Evolutionary conservation across 2,329 filamentous ascomycete genomes (phyloP).

Genomic region (Dendryphion nanum): DNA sequence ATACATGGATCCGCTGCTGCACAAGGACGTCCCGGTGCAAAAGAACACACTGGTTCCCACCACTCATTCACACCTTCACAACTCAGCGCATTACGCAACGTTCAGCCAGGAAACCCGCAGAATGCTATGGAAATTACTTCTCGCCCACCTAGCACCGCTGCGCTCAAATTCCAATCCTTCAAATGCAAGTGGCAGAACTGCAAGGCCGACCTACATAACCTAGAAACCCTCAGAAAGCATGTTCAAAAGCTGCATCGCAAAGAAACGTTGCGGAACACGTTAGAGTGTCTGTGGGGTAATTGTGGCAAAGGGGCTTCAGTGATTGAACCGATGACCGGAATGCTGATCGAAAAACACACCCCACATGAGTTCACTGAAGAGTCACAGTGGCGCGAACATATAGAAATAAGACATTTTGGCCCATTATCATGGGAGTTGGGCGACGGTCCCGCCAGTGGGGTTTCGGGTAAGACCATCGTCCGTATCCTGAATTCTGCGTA

Average conservation of each 20-base stretch:
- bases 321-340: slow-evolving; percentile 19
- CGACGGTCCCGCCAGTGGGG: slow-evolving; percentile 57
- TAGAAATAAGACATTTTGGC: slow-evolving; percentile 53
- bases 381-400: slow-evolving; percentile 50
- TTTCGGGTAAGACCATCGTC: slow-evolving; percentile 52
- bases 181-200: slow-evolving; percentile 60
- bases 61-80: slow-evolving; percentile 14
- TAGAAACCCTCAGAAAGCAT: slow-evolving; percentile 60
- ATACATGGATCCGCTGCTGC: slow-evolving; percentile 42
- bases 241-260: slow-evolving; percentile 55
- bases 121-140: slow-evolving; percentile 25
- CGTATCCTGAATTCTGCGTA: slow-evolving; percentile 8
- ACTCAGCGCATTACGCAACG: slow-evolving; percentile 26
- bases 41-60: slow-evolving; percentile 10
- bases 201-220: slow-evolving; percentile 59
- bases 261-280: slow-evolving; percentile 31
- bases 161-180: slow-evolving; percentile 48
- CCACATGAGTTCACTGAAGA: slow-evolving; percentile 25
- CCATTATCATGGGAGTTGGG: slow-evolving; percentile 57
- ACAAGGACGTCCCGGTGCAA: slow-evolving; percentile 21
- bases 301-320: slow-evolving; percentile 36
- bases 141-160: slow-evolving; percentile 29
- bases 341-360: slow-evolving; percentile 16
- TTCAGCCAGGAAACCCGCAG: slow-evolving; percentile 13
- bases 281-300: slow-evolving; percentile 47